A percentile compares a stretch with the other conserved stretches of the same genome.
These are phyloP conservation scores for Neoarthrinium moseri DNA, from an alignment of 2,329 filamentous ascomycete genomes.

Conservation along the genomic window DNA sequence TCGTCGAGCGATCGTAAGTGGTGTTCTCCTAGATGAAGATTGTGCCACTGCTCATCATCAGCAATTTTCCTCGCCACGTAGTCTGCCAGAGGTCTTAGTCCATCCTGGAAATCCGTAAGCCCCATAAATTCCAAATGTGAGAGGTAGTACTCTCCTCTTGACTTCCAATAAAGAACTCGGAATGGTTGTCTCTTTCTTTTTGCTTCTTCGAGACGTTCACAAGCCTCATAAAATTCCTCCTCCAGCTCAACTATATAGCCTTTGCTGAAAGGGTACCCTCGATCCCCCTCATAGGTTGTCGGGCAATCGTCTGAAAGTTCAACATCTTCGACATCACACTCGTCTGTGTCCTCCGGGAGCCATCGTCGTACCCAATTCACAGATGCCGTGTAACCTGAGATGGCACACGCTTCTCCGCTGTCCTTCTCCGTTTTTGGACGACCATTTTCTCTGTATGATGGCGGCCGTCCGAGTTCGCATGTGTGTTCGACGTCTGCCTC, in stretches of 20 bases:
- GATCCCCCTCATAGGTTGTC: background rate
- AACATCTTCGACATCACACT: background rate
- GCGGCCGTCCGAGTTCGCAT: background rate
- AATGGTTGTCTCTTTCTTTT: background rate
- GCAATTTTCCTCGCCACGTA: background rate
- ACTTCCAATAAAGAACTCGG: background rate
- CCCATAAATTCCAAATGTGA: background rate
- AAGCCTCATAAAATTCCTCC: background rate
- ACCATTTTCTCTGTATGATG: background rate
- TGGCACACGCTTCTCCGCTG: background rate
- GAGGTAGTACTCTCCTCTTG: constrained; percentile 2
- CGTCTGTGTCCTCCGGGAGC: background rate
- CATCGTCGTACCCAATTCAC: background rate
- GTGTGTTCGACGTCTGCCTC: background rate
- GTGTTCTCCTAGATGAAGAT: background rate
- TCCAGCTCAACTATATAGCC: background rate
- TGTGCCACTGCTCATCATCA: background rate
- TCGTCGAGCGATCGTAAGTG: background rate
- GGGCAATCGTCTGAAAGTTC: background rate
- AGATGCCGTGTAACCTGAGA: background rate
- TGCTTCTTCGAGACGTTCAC: background rate
- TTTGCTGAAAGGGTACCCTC: background rate
- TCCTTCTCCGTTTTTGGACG: background rate
- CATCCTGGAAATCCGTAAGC: background rate
- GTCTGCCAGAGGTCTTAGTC: background rate